These are phyloP conservation scores for Cryomyces antarcticus DNA, from an alignment of 495 filamentous ascomycete species.

Conservation along the genomic window DNA sequence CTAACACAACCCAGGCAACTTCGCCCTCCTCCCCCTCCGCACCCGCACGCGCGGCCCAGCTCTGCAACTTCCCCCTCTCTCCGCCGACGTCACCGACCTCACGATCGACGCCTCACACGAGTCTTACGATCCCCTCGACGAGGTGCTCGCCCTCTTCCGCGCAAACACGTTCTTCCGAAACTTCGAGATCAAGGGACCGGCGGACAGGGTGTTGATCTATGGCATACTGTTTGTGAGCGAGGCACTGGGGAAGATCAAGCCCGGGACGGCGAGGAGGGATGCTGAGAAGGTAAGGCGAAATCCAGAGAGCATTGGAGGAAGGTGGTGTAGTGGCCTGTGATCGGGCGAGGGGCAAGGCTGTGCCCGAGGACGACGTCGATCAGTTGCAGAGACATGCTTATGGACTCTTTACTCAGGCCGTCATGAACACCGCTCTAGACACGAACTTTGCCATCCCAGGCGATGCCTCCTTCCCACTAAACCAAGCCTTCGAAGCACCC, in stretches of 20 bases:
- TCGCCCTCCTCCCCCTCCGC: conserved; percentile 83
- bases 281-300: conserved; percentile 24
- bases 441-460: conserved; percentile 81
- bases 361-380: too few relatives aligned
- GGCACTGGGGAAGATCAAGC: conserved; percentile 66
- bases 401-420: conserved; percentile 21
- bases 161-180: conserved; percentile 98
- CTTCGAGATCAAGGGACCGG: conserved; percentile 95
- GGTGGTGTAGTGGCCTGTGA: too few relatives aligned
- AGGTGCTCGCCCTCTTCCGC: conserved; percentile 79
- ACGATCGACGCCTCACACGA: conserved; percentile 67
- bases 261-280: conserved; percentile 34
- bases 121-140: conserved; percentile 87
- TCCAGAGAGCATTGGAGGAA: conserved; percentile 23
- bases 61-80: conserved; percentile 58
- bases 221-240: conserved; percentile 87
- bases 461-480: conserved; percentile 82
- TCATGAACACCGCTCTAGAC: conserved; percentile 58
- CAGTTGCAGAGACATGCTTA: too few relatives aligned
- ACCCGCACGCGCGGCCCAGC: conserved; percentile 84
- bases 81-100: conserved; percentile 42
- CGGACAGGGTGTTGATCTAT: conserved; percentile 88
- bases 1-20: conserved; percentile 40
- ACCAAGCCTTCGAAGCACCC: conserved; percentile 69
- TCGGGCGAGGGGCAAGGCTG: too few relatives aligned